These are phyloP conservation scores for Debaryomycetaceae sp. DNA, from an alignment of 1,139 yeast species.

Conservation along the genomic window DNA sequence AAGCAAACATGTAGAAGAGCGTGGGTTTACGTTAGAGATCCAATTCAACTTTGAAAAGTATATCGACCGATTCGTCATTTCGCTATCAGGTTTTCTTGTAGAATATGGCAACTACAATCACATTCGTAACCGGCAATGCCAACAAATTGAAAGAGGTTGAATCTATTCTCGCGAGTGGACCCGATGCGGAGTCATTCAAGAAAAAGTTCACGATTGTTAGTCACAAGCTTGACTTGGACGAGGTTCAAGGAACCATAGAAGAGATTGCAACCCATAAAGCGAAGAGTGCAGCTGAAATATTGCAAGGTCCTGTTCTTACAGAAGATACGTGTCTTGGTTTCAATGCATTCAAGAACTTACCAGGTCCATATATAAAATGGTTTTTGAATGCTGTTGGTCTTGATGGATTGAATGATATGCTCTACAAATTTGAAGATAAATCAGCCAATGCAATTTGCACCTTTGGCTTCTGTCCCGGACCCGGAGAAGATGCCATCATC, in stretches of 20 bases:
- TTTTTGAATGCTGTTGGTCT: constrained; percentile 72
- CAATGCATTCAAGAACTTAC: constrained; percentile 72
- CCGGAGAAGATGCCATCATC: constrained; percentile 63
- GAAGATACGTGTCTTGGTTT: constrained; percentile 94
- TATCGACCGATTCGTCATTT: too few relatives aligned
- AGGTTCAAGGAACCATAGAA: constrained; percentile 83
- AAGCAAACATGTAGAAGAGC: too few relatives aligned
- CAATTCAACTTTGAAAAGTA: too few relatives aligned
- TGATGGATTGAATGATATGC: constrained; percentile 70
- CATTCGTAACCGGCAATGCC: constrained; percentile 84
- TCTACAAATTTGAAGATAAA: constrained; percentile 78
- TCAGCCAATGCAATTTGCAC: constrained; percentile 89
- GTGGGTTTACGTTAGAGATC: too few relatives aligned
- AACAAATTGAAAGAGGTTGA: constrained; percentile 84
- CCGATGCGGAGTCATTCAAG: constrained; percentile 29
- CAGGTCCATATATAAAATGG: constrained; percentile 95
- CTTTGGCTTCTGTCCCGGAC: constrained; percentile 85
- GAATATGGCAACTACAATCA: constrained; percentile 26
- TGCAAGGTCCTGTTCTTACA: constrained; percentile 77
- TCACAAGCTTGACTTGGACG: constrained; percentile 74
- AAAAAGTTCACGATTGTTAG: constrained; percentile 59
- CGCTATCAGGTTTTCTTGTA: too few relatives aligned
- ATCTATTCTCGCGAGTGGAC: constrained; percentile 53
- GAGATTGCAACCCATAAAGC: constrained; percentile 85
- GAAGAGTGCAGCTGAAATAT: constrained; percentile 60